Percentiles rank a stretch among this genome's conserved stretches.
These are phyloP conservation scores for Lactarius psammicola DNA, from an alignment of 768 basidiomycete species.

Conservation along the genomic window DNA sequence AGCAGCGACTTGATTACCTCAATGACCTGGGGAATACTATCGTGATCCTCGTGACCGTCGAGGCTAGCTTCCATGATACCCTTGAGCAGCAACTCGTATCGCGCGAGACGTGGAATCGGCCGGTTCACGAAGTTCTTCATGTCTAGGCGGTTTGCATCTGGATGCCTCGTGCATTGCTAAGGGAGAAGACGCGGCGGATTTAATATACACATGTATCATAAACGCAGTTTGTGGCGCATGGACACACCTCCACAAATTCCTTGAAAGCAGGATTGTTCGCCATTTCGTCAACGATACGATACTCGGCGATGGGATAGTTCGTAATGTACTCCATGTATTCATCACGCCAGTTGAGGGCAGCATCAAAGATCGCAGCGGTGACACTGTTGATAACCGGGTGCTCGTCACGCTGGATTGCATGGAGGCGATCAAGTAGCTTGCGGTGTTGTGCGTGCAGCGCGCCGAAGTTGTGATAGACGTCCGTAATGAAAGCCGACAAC, in stretches of 20 bases:
- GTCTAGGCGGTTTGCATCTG: conserved; percentile 77
- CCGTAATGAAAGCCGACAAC: conserved; percentile 73
- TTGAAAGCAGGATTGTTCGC: conserved; percentile 78
- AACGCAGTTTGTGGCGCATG: background rate
- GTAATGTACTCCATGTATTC: conserved; percentile 92
- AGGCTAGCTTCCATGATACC: conserved; percentile 76
- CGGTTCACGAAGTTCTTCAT: conserved; percentile 93
- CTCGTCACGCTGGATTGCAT: conserved; percentile 86
- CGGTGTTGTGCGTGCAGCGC: conserved; percentile 75
- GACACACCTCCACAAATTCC: conserved; percentile 72
- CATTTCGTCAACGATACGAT: conserved; percentile 85
- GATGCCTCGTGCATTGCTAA: conserved; percentile 56
- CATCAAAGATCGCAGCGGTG: conserved; percentile 82
- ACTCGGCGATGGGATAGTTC: conserved; percentile 91
- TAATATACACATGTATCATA: background rate
- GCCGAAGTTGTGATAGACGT: conserved; percentile 86
- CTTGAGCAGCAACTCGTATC: conserved; percentile 84
- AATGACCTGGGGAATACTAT: conserved; percentile 80
- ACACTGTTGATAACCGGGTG: conserved; percentile 76
- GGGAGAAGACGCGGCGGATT: background rate
- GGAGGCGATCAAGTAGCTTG: conserved; percentile 73
- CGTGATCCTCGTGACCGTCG: conserved; percentile 72
- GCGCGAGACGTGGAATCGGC: conserved; percentile 84
- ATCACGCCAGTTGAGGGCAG: conserved; percentile 88
- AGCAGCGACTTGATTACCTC: conserved; percentile 85